Conservation (phyloP, 176 grass and related monocot species). For the Phoenix dactylifera region DNA sequence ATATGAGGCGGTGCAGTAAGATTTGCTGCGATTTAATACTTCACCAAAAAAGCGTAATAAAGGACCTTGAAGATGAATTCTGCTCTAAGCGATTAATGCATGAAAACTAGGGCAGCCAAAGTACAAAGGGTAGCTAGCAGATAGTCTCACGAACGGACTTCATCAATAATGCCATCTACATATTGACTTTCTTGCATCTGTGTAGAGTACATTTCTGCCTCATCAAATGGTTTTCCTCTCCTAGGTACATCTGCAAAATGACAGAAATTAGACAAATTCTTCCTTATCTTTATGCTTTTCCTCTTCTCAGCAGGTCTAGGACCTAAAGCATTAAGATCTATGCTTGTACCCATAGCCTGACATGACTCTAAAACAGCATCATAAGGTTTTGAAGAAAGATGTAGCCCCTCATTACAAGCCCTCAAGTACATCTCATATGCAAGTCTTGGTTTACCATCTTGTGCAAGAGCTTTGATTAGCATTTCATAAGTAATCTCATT, state of each 20-base stretch:
- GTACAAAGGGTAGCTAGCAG: too few species aligned
- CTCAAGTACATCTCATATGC: slow-evolving; percentile 72
- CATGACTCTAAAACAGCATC: slow-evolving; percentile 48
- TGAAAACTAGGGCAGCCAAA: too few species aligned
- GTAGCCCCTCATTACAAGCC: slow-evolving; percentile 43
- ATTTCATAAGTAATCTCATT: slow-evolving; percentile 75
- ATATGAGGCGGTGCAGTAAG: too few species aligned
- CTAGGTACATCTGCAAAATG: slow-evolving; percentile 17
- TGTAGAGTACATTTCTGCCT: slow-evolving; percentile 19
- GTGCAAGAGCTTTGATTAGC: slow-evolving; percentile 56
- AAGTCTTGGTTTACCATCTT: slow-evolving; percentile 64
- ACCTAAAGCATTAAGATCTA: slow-evolving; percentile 43
- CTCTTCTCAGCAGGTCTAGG: slow-evolving; percentile 24
- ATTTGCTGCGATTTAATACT: too few species aligned
- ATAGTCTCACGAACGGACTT: too few species aligned
- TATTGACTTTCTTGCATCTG: slow-evolving; percentile 9
- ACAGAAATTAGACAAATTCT: slow-evolving; percentile 22
- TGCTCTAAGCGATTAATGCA: too few species aligned
- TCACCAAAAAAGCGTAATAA: too few species aligned
- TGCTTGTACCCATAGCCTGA: slow-evolving; percentile 25
- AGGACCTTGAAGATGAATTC: too few species aligned
- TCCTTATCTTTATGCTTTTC: slow-evolving; percentile 19
- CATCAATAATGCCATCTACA: neutral
- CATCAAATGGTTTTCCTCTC: slow-evolving; percentile 24
- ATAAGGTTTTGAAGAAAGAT: slow-evolving; percentile 56